Percentiles rank a stretch among this genome's conserved stretches.
phyloP scores from a whole-genome alignment of 140 eudicot species.

The Senecio squalidus region DNA sequence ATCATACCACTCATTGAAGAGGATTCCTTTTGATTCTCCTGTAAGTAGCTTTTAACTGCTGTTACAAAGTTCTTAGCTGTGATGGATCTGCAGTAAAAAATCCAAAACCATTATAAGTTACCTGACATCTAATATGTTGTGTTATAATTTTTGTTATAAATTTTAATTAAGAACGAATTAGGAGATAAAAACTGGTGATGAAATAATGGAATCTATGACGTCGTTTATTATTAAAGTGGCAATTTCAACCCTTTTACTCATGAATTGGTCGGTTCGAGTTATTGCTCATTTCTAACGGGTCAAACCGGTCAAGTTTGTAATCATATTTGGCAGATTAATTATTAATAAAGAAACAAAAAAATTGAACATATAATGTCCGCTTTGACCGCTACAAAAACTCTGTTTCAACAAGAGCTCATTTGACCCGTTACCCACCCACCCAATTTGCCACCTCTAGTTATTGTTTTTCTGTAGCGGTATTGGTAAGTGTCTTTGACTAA shows the following conservation, averaged over 20 bases:
- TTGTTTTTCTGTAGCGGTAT: neutral
- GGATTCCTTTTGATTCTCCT: constrained; percentile 36
- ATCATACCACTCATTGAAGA: constrained; percentile 54
- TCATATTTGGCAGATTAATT: neutral
- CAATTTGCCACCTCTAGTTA: constrained; percentile 2
- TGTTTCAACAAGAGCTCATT: too few relatives aligned
- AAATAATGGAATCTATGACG: too few relatives aligned
- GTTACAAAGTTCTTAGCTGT: constrained; percentile 81
- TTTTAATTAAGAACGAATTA: neutral
- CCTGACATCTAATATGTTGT: neutral
- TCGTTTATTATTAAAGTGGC: too few relatives aligned
- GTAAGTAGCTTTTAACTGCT: constrained; percentile 63
- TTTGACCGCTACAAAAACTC: neutral
- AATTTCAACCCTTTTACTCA: neutral
- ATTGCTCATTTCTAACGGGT: neutral
- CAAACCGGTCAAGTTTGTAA: neutral
- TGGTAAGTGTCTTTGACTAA: constrained; percentile 15
- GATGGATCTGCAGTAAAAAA: constrained; percentile 58
- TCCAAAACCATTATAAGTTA: neutral
- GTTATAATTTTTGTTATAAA: neutral
- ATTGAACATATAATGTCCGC: neutral
- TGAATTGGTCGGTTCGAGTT: neutral
- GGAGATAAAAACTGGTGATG: neutral
- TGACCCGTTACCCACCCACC: neutral
- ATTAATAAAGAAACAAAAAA: neutral